phyloP scores from a whole-genome alignment of 768 basidiomycete species.

The Hemileccinum rubropunctum region DNA sequence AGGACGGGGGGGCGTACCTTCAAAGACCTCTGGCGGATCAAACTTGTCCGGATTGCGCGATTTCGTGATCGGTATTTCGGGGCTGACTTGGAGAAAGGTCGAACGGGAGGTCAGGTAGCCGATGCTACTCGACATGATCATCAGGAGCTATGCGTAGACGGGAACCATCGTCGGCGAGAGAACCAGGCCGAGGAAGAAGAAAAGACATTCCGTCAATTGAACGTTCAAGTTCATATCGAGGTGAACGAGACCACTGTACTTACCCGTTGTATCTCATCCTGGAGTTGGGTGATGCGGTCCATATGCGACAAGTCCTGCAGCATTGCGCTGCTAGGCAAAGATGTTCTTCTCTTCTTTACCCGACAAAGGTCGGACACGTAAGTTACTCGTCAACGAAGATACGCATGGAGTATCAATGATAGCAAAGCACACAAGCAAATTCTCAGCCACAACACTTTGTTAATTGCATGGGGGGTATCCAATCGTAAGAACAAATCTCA shows the following conservation, averaged over 20 bases:
- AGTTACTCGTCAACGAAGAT: constrained; percentile 4
- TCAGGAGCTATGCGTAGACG: constrained; percentile 58
- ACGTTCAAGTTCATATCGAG: background rate
- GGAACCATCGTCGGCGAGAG: background rate
- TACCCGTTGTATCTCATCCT: constrained; percentile 91
- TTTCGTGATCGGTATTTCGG: constrained; percentile 83
- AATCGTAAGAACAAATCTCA: background rate
- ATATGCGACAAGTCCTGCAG: constrained; percentile 91
- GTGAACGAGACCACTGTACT: background rate
- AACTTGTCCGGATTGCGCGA: constrained; percentile 68
- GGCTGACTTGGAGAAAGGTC: constrained; percentile 75
- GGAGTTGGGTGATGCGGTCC: constrained; percentile 95
- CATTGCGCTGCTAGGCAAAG: constrained; percentile 60
- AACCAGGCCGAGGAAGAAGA: too few species aligned
- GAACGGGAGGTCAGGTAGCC: constrained; percentile 75
- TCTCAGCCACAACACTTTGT: background rate
- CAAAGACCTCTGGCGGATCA: constrained; percentile 70
- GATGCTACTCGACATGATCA: constrained; percentile 83
- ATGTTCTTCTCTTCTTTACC: constrained; percentile 4
- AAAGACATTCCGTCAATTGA: background rate
- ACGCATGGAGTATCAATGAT: constrained; percentile 4
- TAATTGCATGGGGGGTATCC: too few species aligned
- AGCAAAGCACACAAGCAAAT: background rate
- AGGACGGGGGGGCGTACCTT: constrained; percentile 44
- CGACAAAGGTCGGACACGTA: constrained; percentile 14